A percentile compares a stretch with the other conserved stretches of the same genome.
phyloP scores from a whole-genome alignment of 257 asterid species.

The Sherardia arvensis region DNA sequence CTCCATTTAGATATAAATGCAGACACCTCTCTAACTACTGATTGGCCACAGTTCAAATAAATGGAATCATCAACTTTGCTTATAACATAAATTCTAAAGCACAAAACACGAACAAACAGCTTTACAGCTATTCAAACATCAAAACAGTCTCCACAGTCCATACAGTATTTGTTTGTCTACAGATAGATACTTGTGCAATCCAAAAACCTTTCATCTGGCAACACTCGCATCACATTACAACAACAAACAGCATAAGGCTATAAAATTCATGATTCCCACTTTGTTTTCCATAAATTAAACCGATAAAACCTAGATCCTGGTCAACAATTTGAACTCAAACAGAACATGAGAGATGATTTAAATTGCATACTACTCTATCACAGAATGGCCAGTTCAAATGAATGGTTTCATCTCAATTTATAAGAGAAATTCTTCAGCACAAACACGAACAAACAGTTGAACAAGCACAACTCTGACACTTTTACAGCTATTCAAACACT shows the following conservation, averaged over 20 bases:
- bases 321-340: no score
- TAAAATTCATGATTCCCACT: no score
- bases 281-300: no score
- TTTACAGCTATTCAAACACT: background rate
- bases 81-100: background rate
- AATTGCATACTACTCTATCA: no score
- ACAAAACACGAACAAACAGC: background rate
- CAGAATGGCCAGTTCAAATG: background rate
- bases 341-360: no score
- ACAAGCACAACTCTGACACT: background rate
- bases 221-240: no score
- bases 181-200: no score
- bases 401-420: background rate
- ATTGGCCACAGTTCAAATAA: background rate
- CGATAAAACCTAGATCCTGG: no score
- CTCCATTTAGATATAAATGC: background rate
- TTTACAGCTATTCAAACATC: background rate
- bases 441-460: background rate
- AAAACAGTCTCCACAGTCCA: background rate
- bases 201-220: no score
- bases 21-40: background rate
- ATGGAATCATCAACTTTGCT: background rate
- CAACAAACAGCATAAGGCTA: no score
- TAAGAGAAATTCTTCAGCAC: background rate
- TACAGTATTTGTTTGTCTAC: no score